Base-by-base conservation (phyloP, 108 stramenopile genomes). In the Nitzschia sp. region DNA sequence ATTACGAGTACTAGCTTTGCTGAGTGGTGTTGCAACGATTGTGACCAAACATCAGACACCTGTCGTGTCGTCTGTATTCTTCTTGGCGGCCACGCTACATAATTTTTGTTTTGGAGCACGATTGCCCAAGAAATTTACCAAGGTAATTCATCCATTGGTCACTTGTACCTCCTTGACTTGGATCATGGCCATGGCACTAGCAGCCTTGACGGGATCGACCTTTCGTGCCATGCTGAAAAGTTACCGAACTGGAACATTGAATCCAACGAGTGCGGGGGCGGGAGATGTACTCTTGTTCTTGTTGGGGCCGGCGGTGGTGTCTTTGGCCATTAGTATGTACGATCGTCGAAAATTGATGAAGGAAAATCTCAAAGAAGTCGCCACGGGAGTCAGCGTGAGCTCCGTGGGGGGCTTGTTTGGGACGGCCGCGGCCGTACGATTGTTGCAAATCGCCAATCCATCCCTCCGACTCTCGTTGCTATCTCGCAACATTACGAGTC, bases 401-500 rank as follows among this genome's bases (percentile, higher is more conserved):
- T 82, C 88, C 79, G 27, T 83, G 24, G 86, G 87, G 17, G 81
- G 85, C 28, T 55, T 95, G 54, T 95, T 84, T 59, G 91, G 89
- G 19, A 95, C 90, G 0, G 91, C 91, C 9, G 82, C 78, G 0
- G 71, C 85, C 53, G 88, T 85, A 0, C 64, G 86, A 26, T 15
- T 85, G 23, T 74, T 89, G 51, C 36, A 79, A 26, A 59, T 95
- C 27, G 80, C 77, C 30, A 76, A 73, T 23, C 59, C 23, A 0
- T 29, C 53, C 18, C 68, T 95, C n/a, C 85, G 94, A 27, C 76
- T 96, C 0, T 88, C 91, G 29, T 58, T 88, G 29, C 70, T 97
- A 24, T 67, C 92, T 0, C 75, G 96, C 23, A 93, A 92, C 61
- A 90, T 97, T 42, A 97, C 97, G 6, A 92, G 92, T 46, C 91